Evolutionary conservation across 768 basidiomycete genomes (phyloP).

Genomic region (Boletus rubroflammeus): DNA sequence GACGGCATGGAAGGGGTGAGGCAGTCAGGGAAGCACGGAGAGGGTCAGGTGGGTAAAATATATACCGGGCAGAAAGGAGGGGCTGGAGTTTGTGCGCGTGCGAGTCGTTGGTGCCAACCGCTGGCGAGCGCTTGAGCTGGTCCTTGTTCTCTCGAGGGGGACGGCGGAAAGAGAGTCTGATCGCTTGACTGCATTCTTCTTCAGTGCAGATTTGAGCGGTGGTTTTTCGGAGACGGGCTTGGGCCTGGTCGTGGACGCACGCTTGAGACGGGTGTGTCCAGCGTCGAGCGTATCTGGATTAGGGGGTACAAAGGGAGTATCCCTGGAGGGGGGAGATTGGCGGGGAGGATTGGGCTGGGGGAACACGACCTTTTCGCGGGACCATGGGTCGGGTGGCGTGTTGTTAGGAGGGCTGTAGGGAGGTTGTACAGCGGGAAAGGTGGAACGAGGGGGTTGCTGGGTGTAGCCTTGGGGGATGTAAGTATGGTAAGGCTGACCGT

Average conservation of each 20-base stretch:
- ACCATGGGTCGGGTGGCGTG: conserved; percentile 31
- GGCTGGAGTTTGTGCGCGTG: conserved; percentile 34
- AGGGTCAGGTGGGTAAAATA: not conserved
- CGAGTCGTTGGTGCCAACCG: conserved; percentile 33
- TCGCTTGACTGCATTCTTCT: conserved; percentile 38
- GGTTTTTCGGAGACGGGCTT: conserved; percentile 27
- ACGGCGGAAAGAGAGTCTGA: conserved; percentile 21
- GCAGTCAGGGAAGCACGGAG: conserved; percentile 20
- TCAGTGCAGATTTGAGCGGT: conserved; percentile 57
- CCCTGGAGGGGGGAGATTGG: conserved; percentile 18
- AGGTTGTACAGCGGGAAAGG: conserved; percentile 7
- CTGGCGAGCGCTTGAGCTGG: conserved; percentile 37
- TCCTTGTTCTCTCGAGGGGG: conserved; percentile 39
- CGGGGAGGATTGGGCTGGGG: conserved; percentile 23
- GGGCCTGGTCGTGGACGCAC: conserved; percentile 30
- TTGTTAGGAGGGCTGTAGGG: conserved; percentile 30
- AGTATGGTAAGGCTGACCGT: conserved; percentile 42
- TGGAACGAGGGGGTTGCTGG: conserved; percentile 18
- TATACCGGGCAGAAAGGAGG: conserved; percentile 32
- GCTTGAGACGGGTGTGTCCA: conserved; percentile 30
- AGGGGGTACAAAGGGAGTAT: conserved; percentile 25
- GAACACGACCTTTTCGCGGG: conserved; percentile 34
- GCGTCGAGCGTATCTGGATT: conserved; percentile 19
- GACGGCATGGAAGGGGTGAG: conserved; percentile 20
- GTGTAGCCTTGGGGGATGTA: conserved; percentile 31